phyloP scores from a whole-genome alignment of 768 basidiomycete species.

The Lactarius deliciosus region DNA sequence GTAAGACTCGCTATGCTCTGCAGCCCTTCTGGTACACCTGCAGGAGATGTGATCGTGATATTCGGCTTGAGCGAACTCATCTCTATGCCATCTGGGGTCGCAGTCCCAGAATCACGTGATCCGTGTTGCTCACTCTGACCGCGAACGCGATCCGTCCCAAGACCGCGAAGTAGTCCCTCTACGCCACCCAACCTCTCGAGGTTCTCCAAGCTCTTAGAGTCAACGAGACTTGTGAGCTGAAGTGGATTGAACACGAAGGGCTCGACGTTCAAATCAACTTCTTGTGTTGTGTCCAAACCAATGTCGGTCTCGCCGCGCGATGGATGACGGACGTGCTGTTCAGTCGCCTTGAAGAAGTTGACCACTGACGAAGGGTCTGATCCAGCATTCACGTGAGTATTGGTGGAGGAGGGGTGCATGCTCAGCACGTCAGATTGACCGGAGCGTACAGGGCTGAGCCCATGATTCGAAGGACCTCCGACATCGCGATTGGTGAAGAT shows the following conservation, averaged over 20 bases:
- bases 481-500: slow-evolving; percentile 44
- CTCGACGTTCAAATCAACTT: slow-evolving; percentile 46
- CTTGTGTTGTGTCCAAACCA: no score
- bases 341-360: slow-evolving; percentile 25
- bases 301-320: slow-evolving; percentile 4
- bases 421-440: slow-evolving; percentile 38
- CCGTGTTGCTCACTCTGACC: slow-evolving; percentile 40
- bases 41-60: no score
- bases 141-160: slow-evolving; percentile 61
- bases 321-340: slow-evolving; percentile 9
- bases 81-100: no score
- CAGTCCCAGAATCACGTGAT: slow-evolving; percentile 3
- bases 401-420: slow-evolving; percentile 39
- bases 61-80: no score
- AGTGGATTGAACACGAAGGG: slow-evolving; percentile 77
- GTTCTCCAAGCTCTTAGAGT: slow-evolving; percentile 76
- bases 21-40: no score
- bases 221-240: slow-evolving; percentile 74
- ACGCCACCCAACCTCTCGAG: slow-evolving; percentile 78
- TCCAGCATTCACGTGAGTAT: slow-evolving; percentile 42
- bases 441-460: background rate
- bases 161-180: slow-evolving; percentile 60
- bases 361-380: slow-evolving; percentile 35
- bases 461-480: slow-evolving; percentile 17
- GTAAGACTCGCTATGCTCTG: no score